Evolutionary conservation across 257 asterid genomes (phyloP), one percentile per base, ranked within the genome.

Genomic region (Prunella vulgaris): DNA sequence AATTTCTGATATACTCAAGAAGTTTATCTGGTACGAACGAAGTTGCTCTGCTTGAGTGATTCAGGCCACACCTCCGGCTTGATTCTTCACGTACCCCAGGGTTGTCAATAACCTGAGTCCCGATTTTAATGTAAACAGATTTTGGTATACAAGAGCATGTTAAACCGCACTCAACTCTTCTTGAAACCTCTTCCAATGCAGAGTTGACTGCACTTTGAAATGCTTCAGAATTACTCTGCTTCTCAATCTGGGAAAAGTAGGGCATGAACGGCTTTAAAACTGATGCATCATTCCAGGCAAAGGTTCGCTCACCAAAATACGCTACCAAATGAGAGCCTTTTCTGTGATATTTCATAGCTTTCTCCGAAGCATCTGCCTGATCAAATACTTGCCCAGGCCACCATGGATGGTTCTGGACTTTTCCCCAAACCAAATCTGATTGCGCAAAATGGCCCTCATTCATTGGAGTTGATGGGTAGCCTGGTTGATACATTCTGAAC

Each of bases 381-480:
- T 84, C 95, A 58, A 84, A 87, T 72, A 92, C 83, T 81, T 89
- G 97, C 28, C 97, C 97, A 25, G 97, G 97, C 97, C 97, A 92
- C 96, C 95, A 92, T 6, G 95, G 96, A 80, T 92, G 96, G 82
- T 87, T 89, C 69, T 86, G 80, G 68, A 89, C 89, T 72, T 89
- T 87, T 32, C 97, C 97, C 97, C 97, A 92, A 56, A 92, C 95
- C 71, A 92, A 74, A 83, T 89, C 95, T 17, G 92, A 82, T 38
- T 64, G 71, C n/a, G 84, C 56, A 67, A 84, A 86, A 20, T 61
- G 58, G 30, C 86, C 90, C 60, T 82, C 88, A 8, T 65, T 74
- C 83, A 74, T 84, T 10, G 83, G 82, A 68, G 86, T 79, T 62
- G 68, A 48, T 21, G 81, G 79, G 72, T 81, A 88, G 63, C 84